Evolutionary conservation across 148 eudicot genomes (phyloP).

Genomic region (Rhododendron mucronatum): DNA sequence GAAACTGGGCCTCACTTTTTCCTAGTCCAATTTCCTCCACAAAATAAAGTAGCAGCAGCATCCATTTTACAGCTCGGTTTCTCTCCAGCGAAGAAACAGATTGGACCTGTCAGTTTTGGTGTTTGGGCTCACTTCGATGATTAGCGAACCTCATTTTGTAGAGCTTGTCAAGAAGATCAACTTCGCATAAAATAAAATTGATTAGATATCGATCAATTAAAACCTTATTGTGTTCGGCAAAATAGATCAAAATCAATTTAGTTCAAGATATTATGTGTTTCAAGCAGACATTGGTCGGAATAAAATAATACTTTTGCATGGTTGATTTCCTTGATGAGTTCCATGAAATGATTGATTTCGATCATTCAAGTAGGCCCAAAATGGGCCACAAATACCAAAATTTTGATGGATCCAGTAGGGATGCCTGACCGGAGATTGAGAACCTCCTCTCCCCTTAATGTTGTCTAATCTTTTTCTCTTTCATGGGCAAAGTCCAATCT

Average conservation of each 20-base stretch:
- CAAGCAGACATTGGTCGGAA: neutral
- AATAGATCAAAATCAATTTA: neutral
- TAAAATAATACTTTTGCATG: too few species aligned
- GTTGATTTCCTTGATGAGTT: too few species aligned
- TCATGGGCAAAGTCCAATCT: neutral
- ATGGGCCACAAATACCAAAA: neutral
- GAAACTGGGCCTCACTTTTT: too few species aligned
- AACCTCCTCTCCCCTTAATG: neutral
- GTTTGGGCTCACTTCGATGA: neutral
- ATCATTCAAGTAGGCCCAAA: too few species aligned
- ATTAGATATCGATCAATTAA: too few species aligned
- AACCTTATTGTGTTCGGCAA: neutral
- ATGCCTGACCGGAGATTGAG: neutral
- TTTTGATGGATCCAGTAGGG: too few species aligned
- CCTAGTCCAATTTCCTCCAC: too few species aligned
- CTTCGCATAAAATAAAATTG: neutral
- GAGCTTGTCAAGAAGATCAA: neutral
- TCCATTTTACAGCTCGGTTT: neutral
- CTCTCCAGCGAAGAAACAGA: neutral
- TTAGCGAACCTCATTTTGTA: neutral
- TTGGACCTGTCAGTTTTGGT: neutral
- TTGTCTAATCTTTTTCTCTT: neutral
- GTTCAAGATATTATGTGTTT: neutral
- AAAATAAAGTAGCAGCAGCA: neutral
- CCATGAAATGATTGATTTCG: too few species aligned